Conservation (phyloP, 805 yeast genomes). For the Zygoascus biomembranicola region DNA sequence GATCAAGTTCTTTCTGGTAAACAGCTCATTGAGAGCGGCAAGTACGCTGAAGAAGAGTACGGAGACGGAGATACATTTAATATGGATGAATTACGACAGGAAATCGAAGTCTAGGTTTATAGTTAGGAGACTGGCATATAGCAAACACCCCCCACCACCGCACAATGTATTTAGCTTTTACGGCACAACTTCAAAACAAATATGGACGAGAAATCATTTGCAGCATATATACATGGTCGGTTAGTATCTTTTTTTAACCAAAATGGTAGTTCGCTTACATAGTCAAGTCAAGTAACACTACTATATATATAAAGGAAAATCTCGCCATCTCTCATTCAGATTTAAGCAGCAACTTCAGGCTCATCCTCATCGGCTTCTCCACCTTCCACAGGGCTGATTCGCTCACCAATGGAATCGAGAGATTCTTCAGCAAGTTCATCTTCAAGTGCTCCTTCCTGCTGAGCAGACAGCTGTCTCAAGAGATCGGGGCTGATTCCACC, state of each 20-base stretch:
- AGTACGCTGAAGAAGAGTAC: constrained; percentile 26
- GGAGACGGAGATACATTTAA: constrained; percentile 29
- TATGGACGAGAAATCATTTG: too few species aligned
- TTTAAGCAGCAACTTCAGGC: too few species aligned
- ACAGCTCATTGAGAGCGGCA: constrained; percentile 34
- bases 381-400: neutral
- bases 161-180: too few species aligned
- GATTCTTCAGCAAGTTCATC: neutral
- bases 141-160: too few species aligned
- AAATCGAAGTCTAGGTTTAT: neutral
- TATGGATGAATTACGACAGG: constrained; percentile 26
- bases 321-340: too few species aligned
- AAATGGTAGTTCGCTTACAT: too few species aligned
- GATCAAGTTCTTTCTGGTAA: constrained; percentile 23
- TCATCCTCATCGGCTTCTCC: constrained; percentile 6
- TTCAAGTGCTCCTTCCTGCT: neutral
- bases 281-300: too few species aligned
- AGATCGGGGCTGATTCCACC: constrained; percentile 7
- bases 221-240: too few species aligned
- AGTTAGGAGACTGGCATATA: neutral
- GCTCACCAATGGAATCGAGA: neutral
- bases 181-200: too few species aligned
- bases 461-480: constrained; percentile 4
- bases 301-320: too few species aligned
- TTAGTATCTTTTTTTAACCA: too few species aligned